These are phyloP conservation scores for Cytospora leucostoma DNA, from an alignment of 2,329 filamentous ascomycete genomes.

Conservation along the genomic window DNA sequence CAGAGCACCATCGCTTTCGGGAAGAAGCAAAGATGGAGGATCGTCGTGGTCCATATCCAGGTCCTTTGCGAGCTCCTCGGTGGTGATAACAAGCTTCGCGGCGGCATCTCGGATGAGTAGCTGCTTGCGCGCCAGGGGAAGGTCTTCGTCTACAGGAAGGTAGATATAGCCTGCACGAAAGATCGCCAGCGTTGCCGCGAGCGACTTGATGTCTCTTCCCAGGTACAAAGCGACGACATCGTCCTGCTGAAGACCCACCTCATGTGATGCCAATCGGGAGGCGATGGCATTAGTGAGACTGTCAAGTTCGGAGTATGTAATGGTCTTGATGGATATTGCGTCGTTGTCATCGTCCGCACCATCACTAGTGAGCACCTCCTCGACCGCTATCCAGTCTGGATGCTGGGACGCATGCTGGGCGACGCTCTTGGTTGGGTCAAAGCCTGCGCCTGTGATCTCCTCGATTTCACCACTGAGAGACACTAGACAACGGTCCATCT, in stretches of 20 bases:
- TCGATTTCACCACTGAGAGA: slow-evolving; percentile 20
- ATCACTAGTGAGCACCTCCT: slow-evolving; percentile 50
- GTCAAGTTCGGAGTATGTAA: slow-evolving; percentile 62
- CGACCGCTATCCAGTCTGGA: slow-evolving; percentile 57
- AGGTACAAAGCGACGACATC: slow-evolving; percentile 62
- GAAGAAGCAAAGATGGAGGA: slow-evolving; percentile 23
- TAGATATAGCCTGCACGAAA: slow-evolving; percentile 65
- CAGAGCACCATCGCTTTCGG: slow-evolving; percentile 19
- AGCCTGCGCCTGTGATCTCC: slow-evolving; percentile 22
- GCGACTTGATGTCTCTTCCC: slow-evolving; percentile 64
- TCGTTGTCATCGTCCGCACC: slow-evolving; percentile 39
- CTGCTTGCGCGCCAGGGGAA: slow-evolving; percentile 58
- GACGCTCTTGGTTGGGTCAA: slow-evolving; percentile 32
- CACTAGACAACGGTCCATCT: slow-evolving; percentile 19
- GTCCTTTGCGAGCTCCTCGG: slow-evolving; percentile 21
- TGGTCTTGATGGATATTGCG: slow-evolving; percentile 43
- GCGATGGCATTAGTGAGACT: slow-evolving; percentile 57
- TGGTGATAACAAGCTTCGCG: slow-evolving; percentile 51
- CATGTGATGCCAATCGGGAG: slow-evolving; percentile 34
- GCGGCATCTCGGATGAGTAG: slow-evolving; percentile 63
- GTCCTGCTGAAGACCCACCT: slow-evolving; percentile 45
- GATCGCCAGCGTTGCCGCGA: slow-evolving; percentile 64
- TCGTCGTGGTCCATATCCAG: slow-evolving; percentile 21
- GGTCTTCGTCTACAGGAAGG: slow-evolving; percentile 62
- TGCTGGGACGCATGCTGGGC: slow-evolving; percentile 48